These are phyloP conservation scores for Balakata baccata DNA, from an alignment of 345 rosid species.

Conservation along the genomic window DNA sequence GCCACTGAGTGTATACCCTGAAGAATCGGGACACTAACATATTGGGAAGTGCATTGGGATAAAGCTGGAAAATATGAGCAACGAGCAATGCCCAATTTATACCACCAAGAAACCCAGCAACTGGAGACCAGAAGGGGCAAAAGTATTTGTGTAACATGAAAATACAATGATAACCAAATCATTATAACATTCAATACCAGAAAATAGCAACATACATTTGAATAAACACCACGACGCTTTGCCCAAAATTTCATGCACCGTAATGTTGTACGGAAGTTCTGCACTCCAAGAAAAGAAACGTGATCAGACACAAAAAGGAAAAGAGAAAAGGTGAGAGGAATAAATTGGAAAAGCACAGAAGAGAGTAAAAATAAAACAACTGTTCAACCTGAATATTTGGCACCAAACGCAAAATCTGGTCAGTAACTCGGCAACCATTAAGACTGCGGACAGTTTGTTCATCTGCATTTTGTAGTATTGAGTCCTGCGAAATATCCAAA, in stretches of 20 bases:
- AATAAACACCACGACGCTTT: constrained; percentile 94
- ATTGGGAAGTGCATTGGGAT: constrained; percentile 93
- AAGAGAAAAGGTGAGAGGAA: not conserved
- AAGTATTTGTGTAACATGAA: not conserved
- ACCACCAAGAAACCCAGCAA: constrained; percentile 98
- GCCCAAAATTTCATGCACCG: constrained; percentile 97
- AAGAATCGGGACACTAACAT: constrained; percentile 92
- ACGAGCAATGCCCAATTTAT: constrained; percentile 98
- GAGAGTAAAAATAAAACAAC: not conserved
- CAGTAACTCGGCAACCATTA: constrained; percentile 98
- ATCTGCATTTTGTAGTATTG: constrained; percentile 83
- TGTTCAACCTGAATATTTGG: constrained; percentile 79
- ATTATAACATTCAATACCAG: constrained; percentile 10
- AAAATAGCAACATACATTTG: constrained; percentile 58
- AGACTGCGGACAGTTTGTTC: constrained; percentile 98
- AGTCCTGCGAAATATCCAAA: constrained; percentile 84
- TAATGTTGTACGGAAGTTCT: constrained; percentile 90
- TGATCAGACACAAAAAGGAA: too few species aligned
- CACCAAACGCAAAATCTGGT: constrained; percentile 92
- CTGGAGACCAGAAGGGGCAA: constrained; percentile 31
- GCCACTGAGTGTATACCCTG: constrained; percentile 91
- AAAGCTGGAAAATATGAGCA: constrained; percentile 96
- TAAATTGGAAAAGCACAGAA: constrained; percentile 3
- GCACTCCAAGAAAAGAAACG: constrained; percentile 26
- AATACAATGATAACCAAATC: constrained; percentile 3